Evolutionary conservation across 192 early-diverging fungal genomes (phyloP).

Genomic region (Chytriomyces sp.): DNA sequence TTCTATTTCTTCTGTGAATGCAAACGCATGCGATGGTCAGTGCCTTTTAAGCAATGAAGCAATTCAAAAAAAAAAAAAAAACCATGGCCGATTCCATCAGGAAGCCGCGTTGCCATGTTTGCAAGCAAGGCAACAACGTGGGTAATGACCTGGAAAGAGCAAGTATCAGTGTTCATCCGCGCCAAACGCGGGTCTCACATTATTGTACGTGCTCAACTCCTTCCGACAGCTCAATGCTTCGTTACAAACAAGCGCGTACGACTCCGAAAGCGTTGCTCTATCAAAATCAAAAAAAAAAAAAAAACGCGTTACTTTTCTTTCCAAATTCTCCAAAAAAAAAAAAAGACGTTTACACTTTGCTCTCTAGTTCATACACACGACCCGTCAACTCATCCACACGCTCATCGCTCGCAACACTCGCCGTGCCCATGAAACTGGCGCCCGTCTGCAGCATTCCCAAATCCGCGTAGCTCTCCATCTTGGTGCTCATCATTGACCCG

Average conservation of each 20-base stretch:
- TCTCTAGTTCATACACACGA: slow-evolving; percentile 39
- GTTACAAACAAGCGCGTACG: slow-evolving; percentile 42
- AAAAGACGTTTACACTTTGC: slow-evolving; percentile 35
- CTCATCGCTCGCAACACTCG: slow-evolving; percentile 20
- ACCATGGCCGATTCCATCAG: neutral
- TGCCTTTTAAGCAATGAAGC: neutral
- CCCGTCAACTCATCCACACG: slow-evolving; percentile 17
- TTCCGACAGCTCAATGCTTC: slow-evolving; percentile 38
- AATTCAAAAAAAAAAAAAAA: neutral
- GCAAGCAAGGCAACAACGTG: slow-evolving; percentile 41
- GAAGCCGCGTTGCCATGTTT: slow-evolving; percentile 10
- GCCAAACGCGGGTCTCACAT: neutral
- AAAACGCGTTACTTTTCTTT: slow-evolving; percentile 4
- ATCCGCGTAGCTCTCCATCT: slow-evolving; percentile 14
- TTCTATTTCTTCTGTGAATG: neutral
- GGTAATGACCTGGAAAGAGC: slow-evolving; percentile 33
- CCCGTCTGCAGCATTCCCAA: slow-evolving; percentile 8
- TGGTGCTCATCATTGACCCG: neutral
- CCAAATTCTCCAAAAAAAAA: neutral
- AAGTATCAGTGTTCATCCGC: neutral
- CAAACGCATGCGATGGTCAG: neutral
- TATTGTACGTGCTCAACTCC: slow-evolving; percentile 39
- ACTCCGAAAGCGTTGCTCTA: slow-evolving; percentile 46
- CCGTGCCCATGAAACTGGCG: neutral
- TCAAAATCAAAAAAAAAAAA: neutral